A percentile compares a stretch with the other conserved stretches of the same genome.
These are phyloP conservation scores for Dictyostelium capitatum DNA, from an alignment of 78 protist species.

Conservation along the genomic window DNA sequence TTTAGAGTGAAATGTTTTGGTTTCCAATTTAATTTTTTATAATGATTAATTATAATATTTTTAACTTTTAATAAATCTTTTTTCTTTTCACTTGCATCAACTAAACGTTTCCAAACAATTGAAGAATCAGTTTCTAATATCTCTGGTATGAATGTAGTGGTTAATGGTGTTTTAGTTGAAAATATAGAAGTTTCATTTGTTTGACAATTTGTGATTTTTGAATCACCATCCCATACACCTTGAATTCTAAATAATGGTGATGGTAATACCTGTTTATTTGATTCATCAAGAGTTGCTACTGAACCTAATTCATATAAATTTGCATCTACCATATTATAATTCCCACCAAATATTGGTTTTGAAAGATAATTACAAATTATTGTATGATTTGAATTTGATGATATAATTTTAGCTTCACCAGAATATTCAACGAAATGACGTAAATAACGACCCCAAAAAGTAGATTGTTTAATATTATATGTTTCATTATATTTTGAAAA, in stretches of 20 bases:
- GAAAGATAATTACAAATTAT: not conserved
- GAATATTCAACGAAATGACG: not conserved
- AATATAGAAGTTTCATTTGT: not conserved
- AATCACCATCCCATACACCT: not conserved
- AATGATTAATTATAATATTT: not conserved
- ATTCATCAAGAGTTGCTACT: too few species aligned
- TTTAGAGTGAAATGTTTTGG: not conserved
- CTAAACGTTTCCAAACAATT: not conserved
- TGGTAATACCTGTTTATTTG: not conserved
- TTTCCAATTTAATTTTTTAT: not conserved
- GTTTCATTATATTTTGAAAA: not conserved
- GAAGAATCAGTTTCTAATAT: not conserved
- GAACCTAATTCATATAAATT: not conserved
- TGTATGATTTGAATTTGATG: not conserved
- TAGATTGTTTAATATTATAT: not conserved
- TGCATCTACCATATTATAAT: not conserved
- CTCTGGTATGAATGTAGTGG: not conserved
- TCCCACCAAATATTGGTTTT: conserved; percentile 6
- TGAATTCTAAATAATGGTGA: not conserved
- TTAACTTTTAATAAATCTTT: not conserved
- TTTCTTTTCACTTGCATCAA: not conserved
- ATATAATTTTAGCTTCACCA: not conserved
- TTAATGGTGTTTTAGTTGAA: not conserved
- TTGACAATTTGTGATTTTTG: not conserved
- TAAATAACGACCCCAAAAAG: not conserved